Evolutionary conservation across 805 yeast genomes (phyloP).

Genomic region (Candida insectorum): DNA sequence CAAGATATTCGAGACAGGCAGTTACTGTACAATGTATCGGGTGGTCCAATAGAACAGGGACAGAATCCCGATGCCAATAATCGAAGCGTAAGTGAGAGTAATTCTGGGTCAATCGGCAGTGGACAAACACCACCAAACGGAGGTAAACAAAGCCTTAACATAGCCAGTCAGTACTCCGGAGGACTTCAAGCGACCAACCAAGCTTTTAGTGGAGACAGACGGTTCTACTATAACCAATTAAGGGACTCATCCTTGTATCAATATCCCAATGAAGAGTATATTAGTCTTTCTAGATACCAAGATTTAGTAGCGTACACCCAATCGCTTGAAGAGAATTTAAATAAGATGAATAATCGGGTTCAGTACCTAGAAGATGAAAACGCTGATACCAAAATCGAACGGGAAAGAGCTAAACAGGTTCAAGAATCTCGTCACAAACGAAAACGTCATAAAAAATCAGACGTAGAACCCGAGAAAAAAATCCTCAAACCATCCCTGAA

Average conservation of each 20-base stretch:
- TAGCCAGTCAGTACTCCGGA: conserved; percentile 3
- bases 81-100: too few species aligned
- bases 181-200: neutral
- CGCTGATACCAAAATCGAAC: conserved; percentile 13
- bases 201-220: conserved; percentile 4
- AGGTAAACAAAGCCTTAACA: too few species aligned
- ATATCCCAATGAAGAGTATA: conserved; percentile 16
- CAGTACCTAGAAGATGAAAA: conserved; percentile 24
- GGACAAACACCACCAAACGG: too few species aligned
- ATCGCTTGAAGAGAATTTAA: conserved; percentile 25
- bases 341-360: conserved; percentile 23
- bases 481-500: too few species aligned
- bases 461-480: too few species aligned
- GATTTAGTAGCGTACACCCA: conserved; percentile 33
- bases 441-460: conserved; percentile 6
- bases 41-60: too few species aligned
- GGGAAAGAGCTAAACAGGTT: conserved; percentile 13
- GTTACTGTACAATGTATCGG: too few species aligned
- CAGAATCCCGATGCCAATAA: too few species aligned
- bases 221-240: conserved; percentile 6
- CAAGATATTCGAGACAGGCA: too few species aligned
- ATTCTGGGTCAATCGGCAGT: too few species aligned
- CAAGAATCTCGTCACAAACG: conserved; percentile 7
- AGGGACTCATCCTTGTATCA: conserved; percentile 6
- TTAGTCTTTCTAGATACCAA: conserved; percentile 28